phyloP scores from a whole-genome alignment of 148 eudicot genomes.

The Cornus suecica region DNA sequence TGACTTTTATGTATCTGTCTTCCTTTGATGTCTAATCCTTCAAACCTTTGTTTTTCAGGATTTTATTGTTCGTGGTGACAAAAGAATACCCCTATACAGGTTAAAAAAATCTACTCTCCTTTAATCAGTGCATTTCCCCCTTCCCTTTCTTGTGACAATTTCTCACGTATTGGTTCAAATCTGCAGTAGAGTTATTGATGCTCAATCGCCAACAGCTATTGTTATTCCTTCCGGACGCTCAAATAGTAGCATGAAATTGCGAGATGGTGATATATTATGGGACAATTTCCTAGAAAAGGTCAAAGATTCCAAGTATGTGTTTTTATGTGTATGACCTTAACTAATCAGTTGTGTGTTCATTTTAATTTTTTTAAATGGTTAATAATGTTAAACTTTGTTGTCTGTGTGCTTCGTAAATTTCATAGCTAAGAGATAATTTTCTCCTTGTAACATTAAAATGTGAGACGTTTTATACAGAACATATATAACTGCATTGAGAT shows the following conservation, averaged over 20 bases:
- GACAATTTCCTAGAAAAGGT: slow-evolving; percentile 60
- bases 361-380: background rate
- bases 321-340: background rate
- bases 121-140: slow-evolving; percentile 6
- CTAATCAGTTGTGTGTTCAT: background rate
- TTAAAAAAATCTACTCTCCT: slow-evolving; percentile 13
- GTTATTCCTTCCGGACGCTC: slow-evolving; percentile 53
- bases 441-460: background rate
- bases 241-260: slow-evolving; percentile 38
- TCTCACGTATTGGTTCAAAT: slow-evolving; percentile 23
- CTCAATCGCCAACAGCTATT: slow-evolving; percentile 80
- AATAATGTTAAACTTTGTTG: background rate
- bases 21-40: background rate
- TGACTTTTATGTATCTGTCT: background rate
- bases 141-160: slow-evolving; percentile 6
- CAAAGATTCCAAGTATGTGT: slow-evolving; percentile 42
- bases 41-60: slow-evolving; percentile 45
- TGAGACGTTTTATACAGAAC: background rate
- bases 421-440: background rate
- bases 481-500: background rate
- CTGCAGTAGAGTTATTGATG: slow-evolving; percentile 84
- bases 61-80: slow-evolving; percentile 72
- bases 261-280: slow-evolving; percentile 81
- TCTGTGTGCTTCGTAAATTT: background rate
- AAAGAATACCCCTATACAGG: slow-evolving; percentile 86